A percentile compares a stretch with the other conserved stretches of the same genome.
These are phyloP conservation scores for Nemania abortiva DNA, from an alignment of 2,329 filamentous ascomycete genomes.

Conservation along the genomic window DNA sequence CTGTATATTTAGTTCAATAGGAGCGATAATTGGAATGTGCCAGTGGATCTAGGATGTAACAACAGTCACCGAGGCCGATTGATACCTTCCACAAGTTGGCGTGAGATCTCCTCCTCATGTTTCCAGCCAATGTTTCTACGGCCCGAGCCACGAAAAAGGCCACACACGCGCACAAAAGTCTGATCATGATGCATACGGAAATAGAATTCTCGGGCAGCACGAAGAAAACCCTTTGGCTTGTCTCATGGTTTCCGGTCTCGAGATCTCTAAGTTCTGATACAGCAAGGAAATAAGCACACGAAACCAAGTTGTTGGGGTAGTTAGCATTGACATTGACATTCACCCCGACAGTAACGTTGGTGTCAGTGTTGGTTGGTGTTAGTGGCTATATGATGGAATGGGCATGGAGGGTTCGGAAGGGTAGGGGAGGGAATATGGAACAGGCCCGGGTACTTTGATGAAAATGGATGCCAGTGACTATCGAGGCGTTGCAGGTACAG, in stretches of 20 bases:
- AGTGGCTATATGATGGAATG: constrained; percentile 25
- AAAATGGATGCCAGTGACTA: constrained; percentile 37
- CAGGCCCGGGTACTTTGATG: constrained; percentile 27
- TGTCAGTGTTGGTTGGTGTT: constrained; percentile 4
- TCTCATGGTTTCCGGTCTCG: neutral
- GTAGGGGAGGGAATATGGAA: constrained; percentile 16
- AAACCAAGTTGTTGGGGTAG: neutral
- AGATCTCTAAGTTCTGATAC: constrained; percentile 1
- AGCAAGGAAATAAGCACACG: constrained; percentile 21
- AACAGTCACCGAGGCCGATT: constrained; percentile 28
- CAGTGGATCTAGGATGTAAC: constrained; percentile 25
- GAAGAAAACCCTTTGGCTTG: neutral
- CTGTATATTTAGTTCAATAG: constrained; percentile 50
- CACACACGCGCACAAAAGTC: neutral
- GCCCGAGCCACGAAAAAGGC: neutral
- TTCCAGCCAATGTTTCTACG: neutral
- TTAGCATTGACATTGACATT: constrained; percentile 4
- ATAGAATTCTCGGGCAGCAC: neutral
- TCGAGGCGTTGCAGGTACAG: constrained; percentile 26
- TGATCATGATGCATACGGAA: neutral
- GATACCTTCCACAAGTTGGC: constrained; percentile 2
- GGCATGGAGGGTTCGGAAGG: constrained; percentile 1
- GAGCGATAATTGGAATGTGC: constrained; percentile 35
- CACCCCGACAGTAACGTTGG: neutral
- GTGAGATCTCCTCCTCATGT: neutral